phyloP scores from a whole-genome alignment of 768 basidiomycete genomes.

The Lactarius psammicola region DNA sequence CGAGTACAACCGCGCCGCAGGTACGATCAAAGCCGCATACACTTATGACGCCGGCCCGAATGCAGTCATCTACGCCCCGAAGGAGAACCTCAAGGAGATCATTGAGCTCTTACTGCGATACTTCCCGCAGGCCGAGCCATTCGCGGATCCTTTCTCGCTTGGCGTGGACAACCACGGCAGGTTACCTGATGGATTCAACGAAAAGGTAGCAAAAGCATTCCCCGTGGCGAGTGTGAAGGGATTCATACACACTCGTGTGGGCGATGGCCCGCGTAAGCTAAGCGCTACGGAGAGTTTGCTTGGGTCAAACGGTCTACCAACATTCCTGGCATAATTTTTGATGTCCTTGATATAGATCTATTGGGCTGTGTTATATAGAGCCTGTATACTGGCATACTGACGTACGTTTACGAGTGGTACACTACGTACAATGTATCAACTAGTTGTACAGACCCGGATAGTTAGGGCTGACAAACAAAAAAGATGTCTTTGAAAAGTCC shows the following conservation, averaged over 20 bases:
- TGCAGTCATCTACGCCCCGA: conserved; percentile 90
- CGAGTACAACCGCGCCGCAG: conserved; percentile 84
- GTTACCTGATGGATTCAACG: conserved; percentile 73
- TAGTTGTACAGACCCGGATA: not conserved
- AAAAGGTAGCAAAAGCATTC: conserved; percentile 68
- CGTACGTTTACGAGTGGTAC: too few relatives aligned
- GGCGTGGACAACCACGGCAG: conserved; percentile 46
- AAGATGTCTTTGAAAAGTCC: not conserved
- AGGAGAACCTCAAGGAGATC: conserved; percentile 76
- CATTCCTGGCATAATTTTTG: conserved; percentile 40
- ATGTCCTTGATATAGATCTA: not conserved
- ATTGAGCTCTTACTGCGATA: conserved; percentile 71
- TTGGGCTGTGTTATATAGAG: conserved; percentile 14
- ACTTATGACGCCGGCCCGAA: conserved; percentile 99
- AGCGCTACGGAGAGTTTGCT: conserved; percentile 63
- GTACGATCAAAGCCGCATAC: conserved; percentile 84
- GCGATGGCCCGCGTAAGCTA: conserved; percentile 83
- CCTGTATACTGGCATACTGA: not conserved
- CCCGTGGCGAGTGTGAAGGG: conserved; percentile 78
- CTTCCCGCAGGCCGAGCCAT: conserved; percentile 81
- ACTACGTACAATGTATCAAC: not conserved
- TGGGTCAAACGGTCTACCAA: conserved; percentile 67
- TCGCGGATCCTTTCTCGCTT: conserved; percentile 72
- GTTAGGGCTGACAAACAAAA: not conserved
- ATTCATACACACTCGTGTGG: conserved; percentile 90